Conservation (phyloP, 176 grass and related monocot genomes). For the Aechmea fasciata region DNA sequence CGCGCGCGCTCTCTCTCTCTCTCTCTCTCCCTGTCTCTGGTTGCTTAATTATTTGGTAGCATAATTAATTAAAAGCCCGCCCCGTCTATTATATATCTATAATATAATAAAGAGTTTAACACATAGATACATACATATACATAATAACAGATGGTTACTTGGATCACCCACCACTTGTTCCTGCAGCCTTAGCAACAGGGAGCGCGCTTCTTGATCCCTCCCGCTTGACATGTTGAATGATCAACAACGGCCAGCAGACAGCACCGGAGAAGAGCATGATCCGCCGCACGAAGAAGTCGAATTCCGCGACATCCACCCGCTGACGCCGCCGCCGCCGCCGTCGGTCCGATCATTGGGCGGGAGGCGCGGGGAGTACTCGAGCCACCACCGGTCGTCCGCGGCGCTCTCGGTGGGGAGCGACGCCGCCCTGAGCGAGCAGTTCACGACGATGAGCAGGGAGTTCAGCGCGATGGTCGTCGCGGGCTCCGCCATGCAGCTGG, state of each 20-base stretch:
- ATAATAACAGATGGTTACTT: neutral
- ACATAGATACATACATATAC: too few relatives aligned
- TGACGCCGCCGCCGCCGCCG: conserved; percentile 22
- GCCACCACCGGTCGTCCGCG: conserved; percentile 30
- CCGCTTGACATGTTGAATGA: conserved; percentile 31
- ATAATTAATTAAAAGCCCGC: too few relatives aligned
- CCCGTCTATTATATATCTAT: too few relatives aligned
- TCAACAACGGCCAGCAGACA: conserved; percentile 12
- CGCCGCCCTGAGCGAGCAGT: conserved; percentile 30
- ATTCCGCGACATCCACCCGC: conserved; percentile 53
- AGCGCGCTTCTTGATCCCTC: neutral
- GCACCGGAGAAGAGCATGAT: conserved; percentile 24
- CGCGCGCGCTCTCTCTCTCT: neutral
- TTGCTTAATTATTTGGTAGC: too few relatives aligned
- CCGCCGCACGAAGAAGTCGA: conserved; percentile 14
- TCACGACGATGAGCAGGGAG: conserved; percentile 56
- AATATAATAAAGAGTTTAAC: too few relatives aligned
- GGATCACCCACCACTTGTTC: neutral
- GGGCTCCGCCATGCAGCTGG: conserved; percentile 22
- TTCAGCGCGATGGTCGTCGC: conserved; percentile 64
- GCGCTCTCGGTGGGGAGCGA: conserved; percentile 14
- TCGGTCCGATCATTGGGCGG: conserved; percentile 21
- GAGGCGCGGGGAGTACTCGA: conserved; percentile 31
- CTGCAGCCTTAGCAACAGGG: neutral
- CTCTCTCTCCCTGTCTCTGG: neutral